Conservation (phyloP, 139 green algal species). For the Zygnema cylindricum region DNA sequence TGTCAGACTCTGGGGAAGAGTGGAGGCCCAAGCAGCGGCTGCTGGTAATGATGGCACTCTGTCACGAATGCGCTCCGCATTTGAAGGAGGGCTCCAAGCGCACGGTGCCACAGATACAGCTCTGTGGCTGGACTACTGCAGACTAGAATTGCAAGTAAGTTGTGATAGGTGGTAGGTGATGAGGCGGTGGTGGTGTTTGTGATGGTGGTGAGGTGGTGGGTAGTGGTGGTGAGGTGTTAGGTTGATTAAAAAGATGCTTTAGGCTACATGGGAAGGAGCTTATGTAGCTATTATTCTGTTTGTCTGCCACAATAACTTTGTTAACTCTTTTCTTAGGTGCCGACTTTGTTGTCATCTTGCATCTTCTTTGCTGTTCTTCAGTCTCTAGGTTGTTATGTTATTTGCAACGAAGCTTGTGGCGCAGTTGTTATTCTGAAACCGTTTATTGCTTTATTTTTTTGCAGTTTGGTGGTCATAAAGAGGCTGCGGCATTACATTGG, state of each 20-base stretch:
- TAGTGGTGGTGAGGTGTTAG: not conserved
- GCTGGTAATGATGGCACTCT: not conserved
- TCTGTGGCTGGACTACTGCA: conserved; percentile 36
- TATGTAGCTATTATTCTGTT: not conserved
- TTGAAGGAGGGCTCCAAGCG: not conserved
- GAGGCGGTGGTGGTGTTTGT: not conserved
- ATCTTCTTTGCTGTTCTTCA: not conserved
- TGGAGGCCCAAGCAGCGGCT: not conserved
- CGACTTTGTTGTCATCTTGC: not conserved
- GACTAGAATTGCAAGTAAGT: conserved; percentile 19
- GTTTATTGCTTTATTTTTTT: not conserved
- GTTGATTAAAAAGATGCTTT: not conserved
- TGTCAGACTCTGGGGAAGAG: not conserved
- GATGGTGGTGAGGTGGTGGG: not conserved
- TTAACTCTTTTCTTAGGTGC: not conserved
- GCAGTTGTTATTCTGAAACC: not conserved
- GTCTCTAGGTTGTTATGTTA: conserved; percentile 1
- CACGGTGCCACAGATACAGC: not conserved
- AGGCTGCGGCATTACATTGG: conserved; percentile 7
- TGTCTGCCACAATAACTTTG: conserved; percentile 4
- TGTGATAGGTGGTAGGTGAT: not conserved
- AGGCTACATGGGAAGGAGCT: not conserved
- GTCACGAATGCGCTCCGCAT: not conserved
- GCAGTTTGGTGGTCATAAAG: not conserved
- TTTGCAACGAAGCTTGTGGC: not conserved